Evolutionary conservation across 768 basidiomycete species (phyloP), one percentile per base, ranked within the genome.

Genomic region (Wakefieldia striispora): DNA sequence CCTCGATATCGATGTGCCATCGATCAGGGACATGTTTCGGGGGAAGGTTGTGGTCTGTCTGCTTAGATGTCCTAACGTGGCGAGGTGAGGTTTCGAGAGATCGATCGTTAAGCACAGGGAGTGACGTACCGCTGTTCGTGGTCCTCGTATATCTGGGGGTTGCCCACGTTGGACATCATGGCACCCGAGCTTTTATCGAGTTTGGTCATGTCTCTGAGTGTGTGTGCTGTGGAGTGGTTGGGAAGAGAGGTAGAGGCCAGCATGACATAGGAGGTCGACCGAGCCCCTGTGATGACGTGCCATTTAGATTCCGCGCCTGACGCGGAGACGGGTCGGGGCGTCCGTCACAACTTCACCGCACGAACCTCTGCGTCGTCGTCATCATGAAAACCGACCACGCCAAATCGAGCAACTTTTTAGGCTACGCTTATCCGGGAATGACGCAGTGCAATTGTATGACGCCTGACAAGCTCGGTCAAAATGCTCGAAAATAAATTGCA

Each of bases 81-180:
- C 17, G 40, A 29, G 21, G 56, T 52, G 10, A 49, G 23, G 11
- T 26, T 19, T 34, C 54, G 57, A 11, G 12, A 43, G 45, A 17
- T 16, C 19, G 46, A 27, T 29, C 29, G 26, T 26, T 6, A 26
- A 26, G 26, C 23, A 27, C 13, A 12, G 13, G 12, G 2, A 29
- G 12, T 29, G 24, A 56, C 69, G 10, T 58, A 75, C 77, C 73
- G 73, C 55, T 80, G 78, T 43, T 80, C 78, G 19, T 72, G 69
- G 40, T 66, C 75, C 38, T 76, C 68, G 62, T 79, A 75, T 36
- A 75, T 65, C 26, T 78, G 78, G 3, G 69, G 58, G 53, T 74
- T 76, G n/a, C 76, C 77, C 37, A 75, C 74, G 45, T 74, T 75
- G 40, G 78, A 79, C 60, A 73, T 72, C 77, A 80, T 79, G 52